Percentiles rank a stretch among this genome's conserved stretches.
phyloP scores from a whole-genome alignment of 345 rosid species.

The Rhodamnia argentea region DNA sequence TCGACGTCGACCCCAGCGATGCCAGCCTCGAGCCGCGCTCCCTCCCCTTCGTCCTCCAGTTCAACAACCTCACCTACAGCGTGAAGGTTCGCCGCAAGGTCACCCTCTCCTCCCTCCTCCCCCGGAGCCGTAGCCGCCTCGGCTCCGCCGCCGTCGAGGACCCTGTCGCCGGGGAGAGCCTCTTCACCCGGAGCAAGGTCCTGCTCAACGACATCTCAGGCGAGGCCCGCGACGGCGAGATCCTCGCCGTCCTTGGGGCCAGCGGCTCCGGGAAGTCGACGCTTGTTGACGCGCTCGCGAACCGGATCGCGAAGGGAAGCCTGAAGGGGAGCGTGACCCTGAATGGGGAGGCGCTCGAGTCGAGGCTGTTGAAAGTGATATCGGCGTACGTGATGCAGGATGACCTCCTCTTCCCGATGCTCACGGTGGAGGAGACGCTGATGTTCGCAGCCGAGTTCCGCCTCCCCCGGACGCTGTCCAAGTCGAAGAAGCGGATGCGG shows the following conservation, averaged over 20 bases:
- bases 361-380: constrained; percentile 68
- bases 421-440: constrained; percentile 76
- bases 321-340: constrained; percentile 57
- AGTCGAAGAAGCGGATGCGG: constrained; percentile 60
- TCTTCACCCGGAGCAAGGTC: constrained; percentile 42
- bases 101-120: constrained; percentile 18
- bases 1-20: constrained; percentile 33
- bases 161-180: constrained; percentile 26
- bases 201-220: constrained; percentile 76
- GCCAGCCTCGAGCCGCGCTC: constrained; percentile 24
- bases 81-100: constrained; percentile 49
- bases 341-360: constrained; percentile 66
- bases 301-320: constrained; percentile 73
- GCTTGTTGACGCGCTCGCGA: constrained; percentile 67
- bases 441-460: constrained; percentile 94
- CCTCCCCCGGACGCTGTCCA: constrained; percentile 61
- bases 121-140: neutral
- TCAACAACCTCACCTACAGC: constrained; percentile 69
- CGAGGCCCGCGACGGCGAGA: constrained; percentile 82
- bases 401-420: constrained; percentile 79
- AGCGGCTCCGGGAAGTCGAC: constrained; percentile 96
- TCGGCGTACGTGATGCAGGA: constrained; percentile 97
- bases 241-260: constrained; percentile 84
- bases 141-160: constrained; percentile 16
- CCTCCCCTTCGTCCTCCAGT: constrained; percentile 59